Percentiles rank a stretch among this genome's conserved stretches.
phyloP scores from a whole-genome alignment of 192 early-diverging fungal species.

The Coemansia sp. region DNA sequence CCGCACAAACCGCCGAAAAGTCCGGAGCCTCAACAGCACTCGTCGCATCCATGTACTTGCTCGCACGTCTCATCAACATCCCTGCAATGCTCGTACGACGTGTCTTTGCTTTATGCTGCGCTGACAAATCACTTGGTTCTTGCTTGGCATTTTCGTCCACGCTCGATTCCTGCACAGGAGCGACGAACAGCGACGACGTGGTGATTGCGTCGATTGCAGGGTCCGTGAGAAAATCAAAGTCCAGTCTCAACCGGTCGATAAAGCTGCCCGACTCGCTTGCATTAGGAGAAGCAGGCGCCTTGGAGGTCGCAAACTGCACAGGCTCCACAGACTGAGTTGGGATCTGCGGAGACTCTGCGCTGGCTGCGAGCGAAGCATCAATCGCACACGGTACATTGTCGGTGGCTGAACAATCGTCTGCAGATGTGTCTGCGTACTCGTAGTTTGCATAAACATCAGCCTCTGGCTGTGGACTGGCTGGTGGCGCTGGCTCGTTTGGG shows the following conservation, averaged over 20 bases:
- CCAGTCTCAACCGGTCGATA: constrained; percentile 21
- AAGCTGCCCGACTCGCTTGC: background rate
- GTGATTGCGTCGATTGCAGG: constrained; percentile 33
- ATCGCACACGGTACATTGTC: too few species aligned
- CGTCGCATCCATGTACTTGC: constrained; percentile 17
- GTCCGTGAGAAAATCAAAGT: constrained; percentile 38
- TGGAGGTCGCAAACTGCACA: too few species aligned
- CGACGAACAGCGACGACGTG: constrained; percentile 28
- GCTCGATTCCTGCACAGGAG: background rate
- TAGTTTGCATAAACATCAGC: constrained; percentile 7
- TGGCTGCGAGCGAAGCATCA: background rate
- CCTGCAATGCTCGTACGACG: constrained; percentile 43
- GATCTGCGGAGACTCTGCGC: background rate
- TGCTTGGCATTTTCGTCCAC: background rate
- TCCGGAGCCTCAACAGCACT: background rate
- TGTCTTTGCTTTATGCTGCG: constrained; percentile 13
- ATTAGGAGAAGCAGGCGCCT: too few species aligned
- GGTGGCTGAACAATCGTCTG: background rate
- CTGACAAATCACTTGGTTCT: background rate
- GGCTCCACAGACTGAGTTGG: too few species aligned
- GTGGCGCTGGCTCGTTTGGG: background rate
- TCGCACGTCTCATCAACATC: constrained; percentile 27
- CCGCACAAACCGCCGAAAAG: background rate
- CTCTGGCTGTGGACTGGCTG: background rate
- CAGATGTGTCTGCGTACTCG: constrained; percentile 9